Base-by-base conservation (phyloP, 2,329 filamentous ascomycete species). In the Colletotrichum noveboracense region DNA sequence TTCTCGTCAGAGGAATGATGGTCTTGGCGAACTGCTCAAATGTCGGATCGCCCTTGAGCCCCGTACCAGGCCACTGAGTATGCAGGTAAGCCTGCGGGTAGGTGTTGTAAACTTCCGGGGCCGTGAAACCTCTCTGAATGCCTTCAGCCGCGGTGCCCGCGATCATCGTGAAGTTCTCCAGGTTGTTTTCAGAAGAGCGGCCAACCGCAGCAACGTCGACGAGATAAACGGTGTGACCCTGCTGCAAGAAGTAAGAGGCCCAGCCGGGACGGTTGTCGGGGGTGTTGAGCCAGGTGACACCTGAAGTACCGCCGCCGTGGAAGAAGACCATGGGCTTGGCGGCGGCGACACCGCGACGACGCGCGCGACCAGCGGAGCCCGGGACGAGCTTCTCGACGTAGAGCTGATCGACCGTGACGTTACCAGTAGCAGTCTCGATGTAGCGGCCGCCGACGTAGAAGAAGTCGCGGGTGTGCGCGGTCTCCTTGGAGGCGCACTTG, bases 321-420 rank as follows among this genome's bases (percentile, higher is more conserved):
- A 76, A 75, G 67, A 75, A 71, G 7, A 76, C 43, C 12, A 76
- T 70, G 4, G 75, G 75, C 30, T 75, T 76, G 12, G 66, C 52
- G 1, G 62, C 14, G 2, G 61, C 5, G 16, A 36, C 30, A 12
- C 24, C 30, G 3, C 71, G 55, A 18, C 71, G 65, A 8, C 70
- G 70, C 43, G 34, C 28, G 28, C 62, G 30, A 7, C 34, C 38
- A 18, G 69, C 16, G 26, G 30, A 38, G 6, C 55, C 75, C 9
- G 88, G 86, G 5, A 78, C 77, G 14, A 90, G 83, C 69, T 84
- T 84, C 81, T 91, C 89, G 30, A 90, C 88, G 76, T 91, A 91
- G 83, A 91, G 88, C 81, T 91, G 89, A 66, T 85, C 84, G 34
- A 80, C 80, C 13, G 81, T 78, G 26, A 82, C 77, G 72, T 85